Evolutionary conservation across 192 early-diverging fungal genomes (phyloP).

Genomic region (Mortierella claussenii): DNA sequence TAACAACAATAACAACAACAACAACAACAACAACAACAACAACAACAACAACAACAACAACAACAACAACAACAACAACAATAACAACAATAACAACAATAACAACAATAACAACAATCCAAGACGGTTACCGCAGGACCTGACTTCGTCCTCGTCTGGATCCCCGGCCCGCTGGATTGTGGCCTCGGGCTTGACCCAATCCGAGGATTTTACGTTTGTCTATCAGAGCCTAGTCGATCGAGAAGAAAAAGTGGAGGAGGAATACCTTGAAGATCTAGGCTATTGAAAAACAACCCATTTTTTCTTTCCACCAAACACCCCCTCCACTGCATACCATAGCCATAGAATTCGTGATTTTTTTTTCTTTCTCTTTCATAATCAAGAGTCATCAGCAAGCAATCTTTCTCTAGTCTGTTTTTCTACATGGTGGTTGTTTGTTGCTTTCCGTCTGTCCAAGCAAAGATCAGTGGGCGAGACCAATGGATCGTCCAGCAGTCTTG

Average conservation of each 20-base stretch:
- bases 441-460: no score
- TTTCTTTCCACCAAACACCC: no score
- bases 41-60: neutral
- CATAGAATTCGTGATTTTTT: no score
- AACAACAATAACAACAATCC: conserved; percentile 2
- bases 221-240: conserved; percentile 21
- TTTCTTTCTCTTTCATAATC: no score
- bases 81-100: neutral
- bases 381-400: no score
- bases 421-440: no score
- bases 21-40: neutral
- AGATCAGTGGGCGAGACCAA: conserved; percentile 35
- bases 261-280: conserved; percentile 1
- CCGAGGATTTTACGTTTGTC: conserved; percentile 30
- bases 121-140: neutral
- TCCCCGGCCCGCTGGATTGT: conserved; percentile 33
- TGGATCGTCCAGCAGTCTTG: conserved; percentile 51
- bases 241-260: conserved; percentile 10
- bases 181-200: conserved; percentile 31
- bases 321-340: no score
- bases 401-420: no score
- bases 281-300: no score
- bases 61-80: neutral
- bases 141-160: conserved; percentile 6
- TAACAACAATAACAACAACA: neutral